Conservation (phyloP, 1,284 basidiomycete species). For the Cutaneotrichosporon sp. region DNA sequence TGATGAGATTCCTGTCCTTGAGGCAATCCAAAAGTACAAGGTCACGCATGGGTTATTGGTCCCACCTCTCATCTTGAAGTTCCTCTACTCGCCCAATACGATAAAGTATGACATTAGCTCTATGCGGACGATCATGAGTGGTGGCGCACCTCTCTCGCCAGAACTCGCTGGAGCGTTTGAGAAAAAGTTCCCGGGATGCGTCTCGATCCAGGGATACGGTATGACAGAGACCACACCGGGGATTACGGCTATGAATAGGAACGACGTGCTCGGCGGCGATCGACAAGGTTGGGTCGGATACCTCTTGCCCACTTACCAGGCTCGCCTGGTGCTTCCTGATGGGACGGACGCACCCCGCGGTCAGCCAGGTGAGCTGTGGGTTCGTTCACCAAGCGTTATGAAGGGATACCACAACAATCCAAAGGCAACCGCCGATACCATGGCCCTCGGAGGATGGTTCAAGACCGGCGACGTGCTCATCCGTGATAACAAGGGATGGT, state of each 20-base stretch:
- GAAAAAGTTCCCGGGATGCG: constrained; percentile 28
- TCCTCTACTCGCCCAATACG: constrained; percentile 58
- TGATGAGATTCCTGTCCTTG: constrained; percentile 59
- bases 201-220: constrained; percentile 52
- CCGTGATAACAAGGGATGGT: constrained; percentile 62
- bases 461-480: constrained; percentile 73
- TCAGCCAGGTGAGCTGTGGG: constrained; percentile 75
- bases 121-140: constrained; percentile 65
- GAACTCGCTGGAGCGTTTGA: constrained; percentile 39
- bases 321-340: constrained; percentile 62
- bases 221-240: constrained; percentile 57
- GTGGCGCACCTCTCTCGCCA: constrained; percentile 74
- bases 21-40: constrained; percentile 68
- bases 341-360: constrained; percentile 56
- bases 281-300: constrained; percentile 67
- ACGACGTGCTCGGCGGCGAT: constrained; percentile 26
- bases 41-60: constrained; percentile 69
- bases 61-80: constrained; percentile 72
- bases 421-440: constrained; percentile 62
- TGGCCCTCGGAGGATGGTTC: constrained; percentile 62
- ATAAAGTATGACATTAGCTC: constrained; percentile 68
- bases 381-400: constrained; percentile 75
- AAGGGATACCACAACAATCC: constrained; percentile 68
- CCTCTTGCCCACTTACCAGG: constrained; percentile 74
- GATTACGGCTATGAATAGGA: constrained; percentile 31